Evolutionary conservation across 2,329 filamentous ascomycete genomes (phyloP).

Genomic region (Trichoderma endophyticum): DNA sequence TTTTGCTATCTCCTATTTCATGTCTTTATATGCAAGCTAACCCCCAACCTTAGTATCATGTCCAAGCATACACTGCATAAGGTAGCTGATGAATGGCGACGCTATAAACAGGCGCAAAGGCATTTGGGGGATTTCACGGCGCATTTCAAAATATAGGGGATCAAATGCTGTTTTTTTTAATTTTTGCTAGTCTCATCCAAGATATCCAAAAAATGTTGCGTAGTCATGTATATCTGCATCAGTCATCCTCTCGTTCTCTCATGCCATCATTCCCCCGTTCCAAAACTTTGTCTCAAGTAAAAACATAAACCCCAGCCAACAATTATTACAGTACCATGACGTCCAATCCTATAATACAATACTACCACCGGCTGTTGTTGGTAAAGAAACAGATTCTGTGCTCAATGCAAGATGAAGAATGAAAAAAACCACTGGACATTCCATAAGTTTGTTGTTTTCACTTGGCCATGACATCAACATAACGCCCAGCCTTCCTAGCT

Average conservation of each 20-base stretch:
- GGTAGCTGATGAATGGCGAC: no score
- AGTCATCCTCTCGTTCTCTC: conserved; percentile 11
- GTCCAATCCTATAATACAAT: conserved; percentile 17
- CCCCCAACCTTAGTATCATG: conserved; percentile 36
- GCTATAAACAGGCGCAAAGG: background rate
- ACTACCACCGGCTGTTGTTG: background rate
- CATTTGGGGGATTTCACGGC: background rate
- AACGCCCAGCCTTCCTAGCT: conserved; percentile 78
- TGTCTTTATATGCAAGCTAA: conserved; percentile 25
- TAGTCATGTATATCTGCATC: conserved; percentile 11
- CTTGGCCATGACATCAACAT: conserved; percentile 94
- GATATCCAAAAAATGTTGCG: conserved; percentile 14
- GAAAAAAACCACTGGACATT: conserved; percentile 15
- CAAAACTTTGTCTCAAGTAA: background rate
- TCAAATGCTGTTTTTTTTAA: background rate
- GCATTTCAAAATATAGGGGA: background rate
- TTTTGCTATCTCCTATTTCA: conserved; percentile 6
- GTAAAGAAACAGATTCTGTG: background rate
- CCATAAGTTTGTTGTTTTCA: conserved; percentile 29
- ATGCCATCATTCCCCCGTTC: background rate
- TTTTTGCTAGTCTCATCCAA: conserved; percentile 2
- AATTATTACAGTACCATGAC: conserved; percentile 10
- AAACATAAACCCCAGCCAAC: background rate
- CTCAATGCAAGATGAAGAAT: conserved; percentile 13
- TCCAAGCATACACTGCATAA: conserved; percentile 41